Evolutionary conservation across 192 early-diverging fungal genomes (phyloP), one percentile per base, ranked within the genome.

Genomic region (Rhizoclosmatium globosum): DNA sequence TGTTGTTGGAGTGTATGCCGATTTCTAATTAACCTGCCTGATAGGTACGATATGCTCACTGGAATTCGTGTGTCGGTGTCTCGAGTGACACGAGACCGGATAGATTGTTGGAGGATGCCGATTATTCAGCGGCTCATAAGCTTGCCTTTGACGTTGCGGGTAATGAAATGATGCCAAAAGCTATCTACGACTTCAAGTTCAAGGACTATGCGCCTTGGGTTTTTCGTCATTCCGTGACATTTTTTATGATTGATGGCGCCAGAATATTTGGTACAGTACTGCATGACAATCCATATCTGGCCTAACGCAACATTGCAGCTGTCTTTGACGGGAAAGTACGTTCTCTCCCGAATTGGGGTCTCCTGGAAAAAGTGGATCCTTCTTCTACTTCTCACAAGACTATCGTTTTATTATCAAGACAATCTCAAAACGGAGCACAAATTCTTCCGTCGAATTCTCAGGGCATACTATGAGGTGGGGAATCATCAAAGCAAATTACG

Each of bases 361-460:
- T 42, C 93, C 98, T 11, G 98, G 98, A 45, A 98, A 98, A 82
- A 94, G 92, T 77, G 97, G 97, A 38, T 94, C 92, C 64, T 99
- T 98, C 87, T 98, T 99, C 82, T 99, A 97, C 87, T 99, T 95
- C 85, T 96, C 95, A 39, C 92, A 95, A 71, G 98, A 99, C 89
- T 98, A 97, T 84, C 92, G 96, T 15, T 98, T 96, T 84, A 99
- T 99, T 79, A 99, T 99, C 89, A 99, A 99, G 79, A 98, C 98
- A 2, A 95, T 98, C 77, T 95, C 96, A 82, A 93, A 79, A 88
- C 94, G 3, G 97, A 99, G 81, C 97, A 99, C 86, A 95, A 96
- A 84, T 96, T 96, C 79, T 92, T 98, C 90, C 87, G 93, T 47
- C 90, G 91, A 71, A 94, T 98, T 62, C 85, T 99, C 69, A 89